Conservation (phyloP, 176 grass and related monocot species). For the Paspalum vaginatum region DNA sequence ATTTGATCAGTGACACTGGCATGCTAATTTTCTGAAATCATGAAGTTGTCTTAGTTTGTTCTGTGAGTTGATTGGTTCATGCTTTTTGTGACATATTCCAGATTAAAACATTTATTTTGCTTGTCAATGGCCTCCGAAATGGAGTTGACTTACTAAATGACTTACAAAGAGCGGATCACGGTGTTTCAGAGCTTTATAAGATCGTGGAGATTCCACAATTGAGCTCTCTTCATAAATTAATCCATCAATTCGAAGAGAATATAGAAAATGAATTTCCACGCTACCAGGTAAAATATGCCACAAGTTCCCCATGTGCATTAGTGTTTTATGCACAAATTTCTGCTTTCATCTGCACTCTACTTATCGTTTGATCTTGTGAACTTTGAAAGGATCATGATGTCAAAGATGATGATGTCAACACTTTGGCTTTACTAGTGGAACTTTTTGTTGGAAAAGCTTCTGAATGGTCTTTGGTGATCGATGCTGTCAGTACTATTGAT, state of each 20-base stretch:
- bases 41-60: constrained; percentile 18
- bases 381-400: constrained; percentile 67
- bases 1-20: constrained; percentile 13
- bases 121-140: constrained; percentile 79
- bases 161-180: constrained; percentile 67
- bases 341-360: constrained; percentile 22
- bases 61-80: constrained; percentile 11
- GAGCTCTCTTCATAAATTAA: constrained; percentile 60
- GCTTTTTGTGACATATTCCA: constrained; percentile 48
- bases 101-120: constrained; percentile 81
- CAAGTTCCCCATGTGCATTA: constrained; percentile 25
- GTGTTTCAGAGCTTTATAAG: constrained; percentile 61
- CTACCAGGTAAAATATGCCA: constrained; percentile 68
- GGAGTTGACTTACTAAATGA: constrained; percentile 73
- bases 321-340: constrained; percentile 3
- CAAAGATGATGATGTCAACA: constrained; percentile 58
- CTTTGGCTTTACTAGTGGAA: constrained; percentile 65
- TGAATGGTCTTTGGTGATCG: constrained; percentile 78
- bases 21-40: constrained; percentile 15
- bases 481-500: constrained; percentile 71
- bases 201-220: constrained; percentile 70
- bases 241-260: constrained; percentile 66
- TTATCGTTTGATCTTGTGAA: constrained; percentile 30
- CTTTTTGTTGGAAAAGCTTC: constrained; percentile 62
- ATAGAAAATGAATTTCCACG: constrained; percentile 64